A percentile compares a stretch with the other conserved stretches of the same genome.
These are phyloP conservation scores for Russula olivacea DNA, from an alignment of 768 basidiomycete genomes.

Conservation along the genomic window DNA sequence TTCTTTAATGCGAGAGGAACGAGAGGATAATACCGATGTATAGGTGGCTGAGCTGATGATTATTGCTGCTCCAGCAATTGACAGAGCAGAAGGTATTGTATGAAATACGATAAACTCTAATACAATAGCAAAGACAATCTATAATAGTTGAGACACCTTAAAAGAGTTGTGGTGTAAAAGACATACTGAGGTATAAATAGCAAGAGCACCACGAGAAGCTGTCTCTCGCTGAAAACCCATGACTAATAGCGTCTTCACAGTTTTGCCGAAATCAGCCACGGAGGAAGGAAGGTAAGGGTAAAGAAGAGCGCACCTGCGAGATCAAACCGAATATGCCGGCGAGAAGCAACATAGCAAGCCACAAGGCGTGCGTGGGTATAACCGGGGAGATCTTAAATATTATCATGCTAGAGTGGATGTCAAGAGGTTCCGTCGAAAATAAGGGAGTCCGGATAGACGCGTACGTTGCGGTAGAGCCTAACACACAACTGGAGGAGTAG, in stretches of 20 bases:
- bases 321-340: slow-evolving; percentile 50
- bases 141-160: too few species aligned
- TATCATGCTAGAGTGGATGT: slow-evolving; percentile 37
- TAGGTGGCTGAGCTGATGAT: slow-evolving; percentile 61
- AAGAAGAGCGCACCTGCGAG: slow-evolving; percentile 34
- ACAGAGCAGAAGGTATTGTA: too few species aligned
- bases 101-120: too few species aligned
- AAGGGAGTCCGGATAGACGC: neutral
- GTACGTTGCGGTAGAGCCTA: slow-evolving; percentile 34
- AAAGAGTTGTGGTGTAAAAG: slow-evolving; percentile 21
- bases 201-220: slow-evolving; percentile 57
- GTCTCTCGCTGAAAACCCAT: slow-evolving; percentile 49
- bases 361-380: slow-evolving; percentile 42
- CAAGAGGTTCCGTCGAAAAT: neutral
- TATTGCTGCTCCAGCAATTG: slow-evolving; percentile 52
- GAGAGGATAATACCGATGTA: slow-evolving; percentile 48
- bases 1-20: neutral
- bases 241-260: neutral
- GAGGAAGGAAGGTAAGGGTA: too few species aligned
- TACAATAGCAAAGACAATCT: too few species aligned
- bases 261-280: neutral
- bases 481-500: slow-evolving; percentile 54
- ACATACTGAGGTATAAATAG: slow-evolving; percentile 49
- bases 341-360: slow-evolving; percentile 43
- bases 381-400: slow-evolving; percentile 38